Evolutionary conservation across 768 basidiomycete genomes (phyloP), one percentile per base, ranked within the genome.

Genomic region (Tylopilus sp.): DNA sequence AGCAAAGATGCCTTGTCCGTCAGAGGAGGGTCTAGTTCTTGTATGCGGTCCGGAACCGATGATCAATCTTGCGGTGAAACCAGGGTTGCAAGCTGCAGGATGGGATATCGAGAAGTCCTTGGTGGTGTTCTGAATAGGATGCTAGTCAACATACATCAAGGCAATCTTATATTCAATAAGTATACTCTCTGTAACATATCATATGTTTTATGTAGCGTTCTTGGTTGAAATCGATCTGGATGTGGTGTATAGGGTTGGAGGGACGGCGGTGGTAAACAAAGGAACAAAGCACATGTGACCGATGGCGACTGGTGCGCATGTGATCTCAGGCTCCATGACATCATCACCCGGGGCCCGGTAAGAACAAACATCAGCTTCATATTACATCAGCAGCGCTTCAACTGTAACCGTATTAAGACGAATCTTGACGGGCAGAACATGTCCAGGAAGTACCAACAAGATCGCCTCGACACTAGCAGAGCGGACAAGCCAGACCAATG

Each of bases 21-120:
- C 61, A 18, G 62, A 68, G 9, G 69, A 75, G 30, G 68, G 61
- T 7, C 48, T 82, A 33, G 59, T 81, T 13, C 66, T 79, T 11
- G 70, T 75, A 23, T 83, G 82, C 54, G 82, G 80, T 1, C 82
- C 82, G 1, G 69, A 70, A 8, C 61, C 64, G 6, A 69, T 78
- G 70, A 67, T 76, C 51, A 59, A 67, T 0, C 28, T 57, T 5
- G 56, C 62, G 1, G 57, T 74, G 15, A 65, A 64, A 51, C 64
- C 67, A 0, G 74, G 66, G 2, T 45, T 75, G 20, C n/a, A 48
- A 17, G 57, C 57, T 20, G 49, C 63, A 0, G 74, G 74, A 0
- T 75, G 72, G 72, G 67, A 75, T 50, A 48, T 72, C 6, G 63
- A 63, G 25, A 58, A 50, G 30, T 56, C 54, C 21, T 40, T 73